Percentiles rank a stretch among this genome's conserved stretches.
Conservation (phyloP, 2,329 filamentous ascomycete genomes). For the Pseudocercospora vitis region DNA sequence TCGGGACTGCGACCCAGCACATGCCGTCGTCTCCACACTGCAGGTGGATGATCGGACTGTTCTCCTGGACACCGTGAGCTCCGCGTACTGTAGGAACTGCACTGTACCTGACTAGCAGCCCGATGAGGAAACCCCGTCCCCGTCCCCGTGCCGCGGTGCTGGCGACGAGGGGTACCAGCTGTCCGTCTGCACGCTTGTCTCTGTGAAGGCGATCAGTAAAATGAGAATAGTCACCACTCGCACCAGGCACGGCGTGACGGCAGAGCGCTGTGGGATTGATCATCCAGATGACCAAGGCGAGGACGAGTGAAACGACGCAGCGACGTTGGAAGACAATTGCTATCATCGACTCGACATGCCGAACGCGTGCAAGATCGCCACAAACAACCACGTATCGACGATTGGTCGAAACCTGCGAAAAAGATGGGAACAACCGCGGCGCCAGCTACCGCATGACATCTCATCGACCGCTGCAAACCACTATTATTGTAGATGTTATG, state of each 20-base stretch:
- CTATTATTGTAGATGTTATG: background rate
- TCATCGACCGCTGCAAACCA: background rate
- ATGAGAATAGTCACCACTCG: background rate
- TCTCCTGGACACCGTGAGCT: too few relatives aligned
- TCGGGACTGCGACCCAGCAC: too few relatives aligned
- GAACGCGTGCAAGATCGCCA: background rate
- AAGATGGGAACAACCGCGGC: background rate
- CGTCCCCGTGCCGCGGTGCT: background rate
- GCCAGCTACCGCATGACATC: background rate
- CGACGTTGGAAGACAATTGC: background rate
- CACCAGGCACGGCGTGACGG: background rate
- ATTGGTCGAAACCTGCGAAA: background rate
- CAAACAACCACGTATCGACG: background rate
- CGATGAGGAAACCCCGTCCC: too few relatives aligned
- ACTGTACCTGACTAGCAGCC: too few relatives aligned
- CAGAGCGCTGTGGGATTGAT: too few relatives aligned
- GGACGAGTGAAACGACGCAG: background rate
- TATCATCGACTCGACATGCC: background rate
- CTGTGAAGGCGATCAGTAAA: background rate
- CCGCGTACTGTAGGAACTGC: too few relatives aligned
- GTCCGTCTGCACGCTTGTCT: background rate
- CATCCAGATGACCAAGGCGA: too few relatives aligned
- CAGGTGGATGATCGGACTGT: conserved; percentile 1
- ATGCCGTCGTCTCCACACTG: background rate
- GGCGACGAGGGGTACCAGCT: background rate